Base-by-base conservation (phyloP, 2,329 filamentous ascomycete genomes). In the Colletotrichum sp. region DNA sequence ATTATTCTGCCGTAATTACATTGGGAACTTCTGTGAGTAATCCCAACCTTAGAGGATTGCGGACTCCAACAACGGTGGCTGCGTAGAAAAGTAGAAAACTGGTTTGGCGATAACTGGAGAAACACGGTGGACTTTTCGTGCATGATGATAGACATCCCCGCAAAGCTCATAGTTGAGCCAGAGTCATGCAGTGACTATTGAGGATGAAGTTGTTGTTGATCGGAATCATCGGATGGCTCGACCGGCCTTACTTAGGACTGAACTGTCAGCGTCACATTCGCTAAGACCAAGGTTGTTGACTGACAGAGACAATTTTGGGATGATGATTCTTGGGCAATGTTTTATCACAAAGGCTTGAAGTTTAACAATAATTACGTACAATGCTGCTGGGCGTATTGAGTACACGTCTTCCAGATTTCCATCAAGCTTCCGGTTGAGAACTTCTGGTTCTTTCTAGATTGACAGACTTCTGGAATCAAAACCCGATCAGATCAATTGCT, bases 391-490 rank as follows among this genome's bases (percentile, higher is more conserved):
- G 36, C 39, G 39, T n/a, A n/a, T 44, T 13, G 44, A 12, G n/a
- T 21, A 39, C 15, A 39, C 36, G 4, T 39, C 36, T 39, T 39
- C 36, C 15, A 49, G 44, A 7, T 3, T 49, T 21, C 44, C n/a
- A 21, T 49, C 44, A 49, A 49, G 44, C 44, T 49, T 49, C 44
- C 44, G 44, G n/a, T 49, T 49, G 9, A 49, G 44, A 49, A 49
- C 44, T 49, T 49, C 44, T 49, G 44, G 44, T 49, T 49, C 44
- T 49, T 49, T 49, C 44, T 49, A 49, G 44, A 21, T 49, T 21
- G n/a, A 49, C 18, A 49, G n/a, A 49, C 7, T 49, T 49, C 44
- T 49, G 44, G 44, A 59, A 28, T 59, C 55, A 26, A 59, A 59
- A 13, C 21, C 24, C 55, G 24, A 59, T 28, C 55, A 59, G 55